Base-by-base conservation (phyloP, 495 filamentous ascomycete genomes). In the Sphaerosporella brunnea region DNA sequence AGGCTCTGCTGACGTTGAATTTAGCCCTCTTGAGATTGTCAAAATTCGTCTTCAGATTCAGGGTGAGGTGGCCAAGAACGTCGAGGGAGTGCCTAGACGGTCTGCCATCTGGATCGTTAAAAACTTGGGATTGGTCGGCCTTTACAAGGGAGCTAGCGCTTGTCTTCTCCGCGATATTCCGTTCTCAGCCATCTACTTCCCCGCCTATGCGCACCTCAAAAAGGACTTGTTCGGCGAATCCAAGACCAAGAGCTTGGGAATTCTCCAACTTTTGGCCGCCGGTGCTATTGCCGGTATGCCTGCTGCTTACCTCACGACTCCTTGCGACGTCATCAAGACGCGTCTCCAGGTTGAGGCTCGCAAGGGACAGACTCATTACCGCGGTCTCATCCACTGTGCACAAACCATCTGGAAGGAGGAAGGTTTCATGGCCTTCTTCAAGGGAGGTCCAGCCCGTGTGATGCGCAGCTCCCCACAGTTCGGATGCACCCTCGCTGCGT, bases 241-340 rank as follows among this genome's bases (percentile, higher is more conserved):
- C 9, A 70, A 71, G n/a, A 82, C 75, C 38, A 84, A 93, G 68
- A 86, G 84, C 62, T 82, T 97, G 35, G 87, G 90, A 25, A 73
- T 97, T 41, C 52, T 94, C 19, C 90, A 96, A 65, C 81, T 97
- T 45, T 75, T 97, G 7, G 88, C 84, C 1, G 84, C 90, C 8
- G 90, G 92, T 65, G 90, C 90, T 42, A 93, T 96, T 37, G 90
- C 90, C 41, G 90, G 90, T 68, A 97, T 97, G 92, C 90, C 90
- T 11, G 87, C 90, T 1, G 90, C 90, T 4, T 97, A 97, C 66
- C 70, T 97, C 48, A 97, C 90, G 19, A 97, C 90, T 2, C 90
- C 90, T 2, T 95, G 82, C 67, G 90, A 97, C 61, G 90, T 97
- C 51, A 95, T 97, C 76, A 97, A 97, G 70, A 97, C 90, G 5